Evolutionary conservation across 768 basidiomycete species (phyloP).

Genomic region (Lactarius sanguifluus): DNA sequence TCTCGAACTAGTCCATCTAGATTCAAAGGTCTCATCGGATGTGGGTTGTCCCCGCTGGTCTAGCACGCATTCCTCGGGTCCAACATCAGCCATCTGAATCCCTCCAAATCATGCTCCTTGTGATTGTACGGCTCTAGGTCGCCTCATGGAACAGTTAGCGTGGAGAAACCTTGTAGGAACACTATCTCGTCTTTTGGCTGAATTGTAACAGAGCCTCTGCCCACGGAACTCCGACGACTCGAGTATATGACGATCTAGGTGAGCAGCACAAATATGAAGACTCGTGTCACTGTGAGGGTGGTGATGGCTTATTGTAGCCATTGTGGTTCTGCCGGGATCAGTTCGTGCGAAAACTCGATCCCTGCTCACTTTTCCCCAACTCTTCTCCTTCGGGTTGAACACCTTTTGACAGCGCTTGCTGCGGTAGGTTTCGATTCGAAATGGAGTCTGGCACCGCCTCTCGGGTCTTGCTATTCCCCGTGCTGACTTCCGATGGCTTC

Average conservation of each 20-base stretch:
- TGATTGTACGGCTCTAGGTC: conserved; percentile 7
- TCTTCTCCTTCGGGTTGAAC: not conserved
- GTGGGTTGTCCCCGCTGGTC: not conserved
- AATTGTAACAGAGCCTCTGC: not conserved
- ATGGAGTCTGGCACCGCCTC: not conserved
- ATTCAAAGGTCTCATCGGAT: not conserved
- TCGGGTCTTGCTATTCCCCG: not conserved
- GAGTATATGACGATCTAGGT: not conserved
- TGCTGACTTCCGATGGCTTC: not conserved
- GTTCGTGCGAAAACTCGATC: not conserved
- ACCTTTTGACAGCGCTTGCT: not conserved
- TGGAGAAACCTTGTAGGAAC: conserved; percentile 1
- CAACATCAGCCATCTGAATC: not conserved
- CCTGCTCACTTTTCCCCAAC: not conserved
- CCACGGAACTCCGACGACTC: conserved; percentile 1
- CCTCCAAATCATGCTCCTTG: not conserved
- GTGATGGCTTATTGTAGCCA: not conserved
- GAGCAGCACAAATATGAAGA: not conserved
- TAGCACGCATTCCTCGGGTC: conserved; percentile 6
- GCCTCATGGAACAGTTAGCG: conserved; percentile 8
- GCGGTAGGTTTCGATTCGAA: not conserved
- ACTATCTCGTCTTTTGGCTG: not conserved
- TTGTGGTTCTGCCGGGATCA: not conserved
- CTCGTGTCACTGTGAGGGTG: not conserved
- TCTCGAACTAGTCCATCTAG: conserved; percentile 2